Base-by-base conservation (phyloP, 2,329 filamentous ascomycete species). In the Coleophoma eucalyptorum region DNA sequence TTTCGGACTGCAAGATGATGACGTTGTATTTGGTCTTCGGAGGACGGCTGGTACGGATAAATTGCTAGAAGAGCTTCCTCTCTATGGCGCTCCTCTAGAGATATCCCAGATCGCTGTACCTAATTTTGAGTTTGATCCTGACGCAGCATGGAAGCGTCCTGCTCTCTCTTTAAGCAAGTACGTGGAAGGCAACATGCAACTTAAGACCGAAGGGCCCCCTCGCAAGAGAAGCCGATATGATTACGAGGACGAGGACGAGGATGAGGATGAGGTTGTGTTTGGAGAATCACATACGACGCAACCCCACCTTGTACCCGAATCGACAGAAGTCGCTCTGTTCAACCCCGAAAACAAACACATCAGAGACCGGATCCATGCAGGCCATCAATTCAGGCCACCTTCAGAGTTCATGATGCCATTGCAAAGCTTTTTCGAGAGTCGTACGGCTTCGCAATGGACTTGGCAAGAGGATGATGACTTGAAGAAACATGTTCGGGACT, bases 381-480 rank as follows among this genome's bases (percentile, higher is more conserved):
- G 89, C 8, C 92, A 97, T 67, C 89, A 93, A 55, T 97, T 99
- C 74, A 81, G 92, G 49, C 94, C 94, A 15, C 94, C 94, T 0
- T 91, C 90, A 0, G 93, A 97, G 66, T 86, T 91, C 65, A 81
- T 83, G 0, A 97, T 97, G 92, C 94, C 94, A 1, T 81, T 86
- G 1, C 87, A 93, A 59, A 84, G 80, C 48, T 99, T 97, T 71
- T 97, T 96, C 63, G 93, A 99, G 67, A 87, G 82, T 55, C 81
- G 94, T 37, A 83, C 79, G 48, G 86, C 91, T 2, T 97, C 94
- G 3, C 91, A 97, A 63, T 99, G 94, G 94, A 90, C 90, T 0
- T 80, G 83, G 64, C 77, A 86, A 3, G 94, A 99, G 66, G 94
- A 99, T 59, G 92, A 97, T 60, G 90, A 96, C 67, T 76, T 99